These are phyloP conservation scores for Alternaria sp. DNA, from an alignment of 2,329 filamentous ascomycete species.

Conservation along the genomic window DNA sequence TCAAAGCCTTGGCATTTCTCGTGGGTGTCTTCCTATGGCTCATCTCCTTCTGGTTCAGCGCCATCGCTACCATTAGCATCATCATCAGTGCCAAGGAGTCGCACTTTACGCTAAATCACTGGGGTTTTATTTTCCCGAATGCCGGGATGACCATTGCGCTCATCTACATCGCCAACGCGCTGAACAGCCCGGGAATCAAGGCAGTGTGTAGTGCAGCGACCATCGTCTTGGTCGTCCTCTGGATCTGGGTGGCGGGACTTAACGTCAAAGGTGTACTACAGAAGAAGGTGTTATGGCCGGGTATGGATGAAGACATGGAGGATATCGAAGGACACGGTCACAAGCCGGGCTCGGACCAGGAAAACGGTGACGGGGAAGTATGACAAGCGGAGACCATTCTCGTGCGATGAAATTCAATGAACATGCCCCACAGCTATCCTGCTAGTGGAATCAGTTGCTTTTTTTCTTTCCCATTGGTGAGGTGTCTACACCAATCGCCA, in stretches of 20 bases:
- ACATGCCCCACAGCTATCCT: neutral
- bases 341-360: constrained; percentile 21
- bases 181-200: constrained; percentile 62
- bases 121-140: constrained; percentile 71
- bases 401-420: neutral
- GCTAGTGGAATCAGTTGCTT: neutral
- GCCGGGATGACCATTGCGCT: constrained; percentile 65
- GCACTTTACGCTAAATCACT: constrained; percentile 51
- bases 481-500: neutral
- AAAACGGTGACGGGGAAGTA: constrained; percentile 2
- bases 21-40: constrained; percentile 59
- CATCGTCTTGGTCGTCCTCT: constrained; percentile 62
- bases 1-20: constrained; percentile 54
- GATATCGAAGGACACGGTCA: constrained; percentile 32
- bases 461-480: neutral
- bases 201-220: constrained; percentile 64
- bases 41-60: constrained; percentile 61
- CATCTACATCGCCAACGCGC: constrained; percentile 63
- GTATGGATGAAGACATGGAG: constrained; percentile 67
- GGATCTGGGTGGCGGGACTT: constrained; percentile 61
- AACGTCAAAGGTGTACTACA: constrained; percentile 60
- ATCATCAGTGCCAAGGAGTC: constrained; percentile 52
- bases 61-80: constrained; percentile 52
- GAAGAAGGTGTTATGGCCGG: constrained; percentile 63
- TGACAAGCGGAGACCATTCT: neutral